These are phyloP conservation scores for Imleria badia DNA, from an alignment of 768 basidiomycete genomes.

Conservation along the genomic window DNA sequence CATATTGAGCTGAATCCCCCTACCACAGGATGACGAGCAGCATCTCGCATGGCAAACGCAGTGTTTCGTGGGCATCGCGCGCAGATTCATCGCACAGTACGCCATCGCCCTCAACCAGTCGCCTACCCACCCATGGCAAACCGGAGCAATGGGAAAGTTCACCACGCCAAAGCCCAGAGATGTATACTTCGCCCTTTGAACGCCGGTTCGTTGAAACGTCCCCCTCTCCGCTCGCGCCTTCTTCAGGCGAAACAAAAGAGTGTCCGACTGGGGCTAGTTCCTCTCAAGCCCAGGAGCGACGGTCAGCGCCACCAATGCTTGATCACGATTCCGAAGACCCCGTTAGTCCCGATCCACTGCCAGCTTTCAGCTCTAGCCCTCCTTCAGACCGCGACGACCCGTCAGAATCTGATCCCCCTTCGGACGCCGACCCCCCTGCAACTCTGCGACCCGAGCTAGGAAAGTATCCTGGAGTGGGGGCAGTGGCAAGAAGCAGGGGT, in stretches of 20 bases:
- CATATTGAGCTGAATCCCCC: not conserved
- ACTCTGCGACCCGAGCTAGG: slow-evolving; percentile 41
- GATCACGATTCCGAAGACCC: slow-evolving; percentile 34
- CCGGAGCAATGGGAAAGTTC: slow-evolving; percentile 15
- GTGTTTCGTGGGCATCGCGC: slow-evolving; percentile 58
- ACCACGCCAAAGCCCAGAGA: not conserved
- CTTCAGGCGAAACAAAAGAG: not conserved
- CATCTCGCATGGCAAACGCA: slow-evolving; percentile 49
- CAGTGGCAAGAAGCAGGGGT: slow-evolving; percentile 16
- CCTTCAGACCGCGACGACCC: too few relatives aligned
- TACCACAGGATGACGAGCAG: slow-evolving; percentile 61
- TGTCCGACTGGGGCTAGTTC: not conserved
- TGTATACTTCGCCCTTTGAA: slow-evolving; percentile 40
- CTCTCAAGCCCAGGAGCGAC: slow-evolving; percentile 5
- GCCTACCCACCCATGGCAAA: slow-evolving; percentile 1
- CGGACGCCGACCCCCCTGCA: not conserved
- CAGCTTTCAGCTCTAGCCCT: too few relatives aligned
- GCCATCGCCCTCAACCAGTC: slow-evolving; percentile 31
- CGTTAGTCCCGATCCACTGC: slow-evolving; percentile 30
- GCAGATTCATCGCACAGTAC: slow-evolving; percentile 29
- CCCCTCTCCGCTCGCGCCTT: slow-evolving; percentile 32
- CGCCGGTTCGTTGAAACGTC: slow-evolving; percentile 43
- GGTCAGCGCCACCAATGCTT: slow-evolving; percentile 56
- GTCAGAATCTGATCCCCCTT: too few relatives aligned
- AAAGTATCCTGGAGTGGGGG: slow-evolving; percentile 38